A percentile compares a stretch with the other conserved stretches of the same genome.
These are phyloP conservation scores for Camptophora hylomeconis DNA, from an alignment of 2,329 filamentous ascomycete genomes.

Conservation along the genomic window DNA sequence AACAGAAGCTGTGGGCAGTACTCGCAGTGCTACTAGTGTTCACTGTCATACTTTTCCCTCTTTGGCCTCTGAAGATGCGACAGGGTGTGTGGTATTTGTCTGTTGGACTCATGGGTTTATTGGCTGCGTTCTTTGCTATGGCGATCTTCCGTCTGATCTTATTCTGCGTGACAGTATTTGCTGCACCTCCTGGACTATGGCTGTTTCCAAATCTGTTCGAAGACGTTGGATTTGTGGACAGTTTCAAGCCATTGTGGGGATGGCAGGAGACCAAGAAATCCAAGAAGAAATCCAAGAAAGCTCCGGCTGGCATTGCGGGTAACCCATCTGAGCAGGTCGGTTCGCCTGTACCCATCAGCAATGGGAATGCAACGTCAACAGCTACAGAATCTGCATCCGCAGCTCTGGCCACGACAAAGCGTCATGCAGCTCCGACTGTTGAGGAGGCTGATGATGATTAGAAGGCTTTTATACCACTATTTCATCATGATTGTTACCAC, in stretches of 20 bases:
- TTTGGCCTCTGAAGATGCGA: slow-evolving; percentile 85
- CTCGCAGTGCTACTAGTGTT: slow-evolving; percentile 76
- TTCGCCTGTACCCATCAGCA: slow-evolving; percentile 5
- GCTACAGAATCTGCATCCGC: slow-evolving; percentile 23
- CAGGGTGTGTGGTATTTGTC: slow-evolving; percentile 95
- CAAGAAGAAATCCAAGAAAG: slow-evolving; percentile 42
- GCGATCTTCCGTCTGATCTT: slow-evolving; percentile 91
- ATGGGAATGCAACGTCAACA: slow-evolving; percentile 13
- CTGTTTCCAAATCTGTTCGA: slow-evolving; percentile 96
- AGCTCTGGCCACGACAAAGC: slow-evolving; percentile 7
- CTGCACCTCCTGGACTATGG: slow-evolving; percentile 79
- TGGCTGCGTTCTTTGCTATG: slow-evolving; percentile 95
- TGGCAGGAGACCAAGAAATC: slow-evolving; percentile 65
- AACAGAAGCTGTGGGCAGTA: slow-evolving; percentile 79
- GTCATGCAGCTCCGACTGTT: slow-evolving; percentile 17
- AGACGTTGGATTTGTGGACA: slow-evolving; percentile 96
- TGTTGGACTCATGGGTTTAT: slow-evolving; percentile 79
- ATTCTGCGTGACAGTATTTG: slow-evolving; percentile 85
- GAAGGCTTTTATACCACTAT: no score
- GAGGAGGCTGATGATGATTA: slow-evolving; percentile 18
- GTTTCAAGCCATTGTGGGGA: slow-evolving; percentile 89
- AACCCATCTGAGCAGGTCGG: slow-evolving; percentile 12
- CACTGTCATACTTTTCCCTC: slow-evolving; percentile 80
- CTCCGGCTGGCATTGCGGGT: slow-evolving; percentile 8
- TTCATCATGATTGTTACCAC: no score